Evolutionary conservation across 495 filamentous ascomycete species (phyloP).

Genomic region (Extremus antarcticus): DNA sequence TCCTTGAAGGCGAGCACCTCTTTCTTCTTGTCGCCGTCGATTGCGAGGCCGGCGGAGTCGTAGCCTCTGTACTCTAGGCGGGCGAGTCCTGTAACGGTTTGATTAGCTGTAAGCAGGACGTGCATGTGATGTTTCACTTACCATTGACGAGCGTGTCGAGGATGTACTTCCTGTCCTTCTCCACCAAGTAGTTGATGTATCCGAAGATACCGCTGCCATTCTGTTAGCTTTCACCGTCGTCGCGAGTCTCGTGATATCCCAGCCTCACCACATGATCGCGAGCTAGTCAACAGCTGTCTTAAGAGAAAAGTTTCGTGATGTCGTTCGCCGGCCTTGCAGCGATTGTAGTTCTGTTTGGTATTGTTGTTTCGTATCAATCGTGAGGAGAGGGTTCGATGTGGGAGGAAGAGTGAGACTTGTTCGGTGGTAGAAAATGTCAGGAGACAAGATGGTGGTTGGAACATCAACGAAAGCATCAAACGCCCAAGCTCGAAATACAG

Average conservation of each 20-base stretch:
- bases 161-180: slow-evolving; percentile 92
- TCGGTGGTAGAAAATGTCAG: background rate
- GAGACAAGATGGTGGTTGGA: background rate
- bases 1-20: slow-evolving; percentile 97
- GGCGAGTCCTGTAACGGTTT: slow-evolving; percentile 48
- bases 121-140: slow-evolving; percentile 33
- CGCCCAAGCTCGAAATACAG: background rate
- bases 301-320: background rate
- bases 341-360: background rate
- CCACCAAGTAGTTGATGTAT: slow-evolving; percentile 87
- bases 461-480: background rate
- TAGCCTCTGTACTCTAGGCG: slow-evolving; percentile 94
- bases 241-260: background rate
- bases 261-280: slow-evolving; percentile 4
- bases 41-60: slow-evolving; percentile 89
- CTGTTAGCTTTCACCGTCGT: background rate
- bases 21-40: slow-evolving; percentile 98
- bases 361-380: background rate
- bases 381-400: background rate
- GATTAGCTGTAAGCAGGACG: slow-evolving; percentile 4
- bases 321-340: background rate
- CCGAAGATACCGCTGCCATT: slow-evolving; percentile 85
- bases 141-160: slow-evolving; percentile 94
- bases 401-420: background rate
- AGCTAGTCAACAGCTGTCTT: background rate